A percentile compares a stretch with the other conserved stretches of the same genome.
phyloP scores from a whole-genome alignment of 306 rosid species.

The Castanopsis chinensis region DNA sequence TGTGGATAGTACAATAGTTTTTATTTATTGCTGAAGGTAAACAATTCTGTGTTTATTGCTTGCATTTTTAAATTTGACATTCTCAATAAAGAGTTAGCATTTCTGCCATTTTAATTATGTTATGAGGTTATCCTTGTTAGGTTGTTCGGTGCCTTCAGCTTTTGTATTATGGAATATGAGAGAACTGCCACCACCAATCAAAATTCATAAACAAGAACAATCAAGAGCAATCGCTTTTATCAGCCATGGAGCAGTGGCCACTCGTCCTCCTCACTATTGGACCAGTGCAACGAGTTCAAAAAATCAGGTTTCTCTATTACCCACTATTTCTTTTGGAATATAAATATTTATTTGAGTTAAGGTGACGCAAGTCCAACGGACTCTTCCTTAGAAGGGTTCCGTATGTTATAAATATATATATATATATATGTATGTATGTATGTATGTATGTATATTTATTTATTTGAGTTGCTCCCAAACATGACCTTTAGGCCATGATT shows the following conservation, averaged over 20 bases:
- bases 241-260: constrained; percentile 30
- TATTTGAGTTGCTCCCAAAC: background rate
- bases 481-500: background rate
- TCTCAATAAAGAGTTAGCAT: background rate
- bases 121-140: constrained; percentile 27
- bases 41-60: background rate
- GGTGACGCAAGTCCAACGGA: too few relatives aligned
- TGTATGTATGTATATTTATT: background rate
- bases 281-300: constrained; percentile 41
- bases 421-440: too few relatives aligned
- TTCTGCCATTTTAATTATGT: background rate
- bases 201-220: constrained; percentile 34
- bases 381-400: too few relatives aligned
- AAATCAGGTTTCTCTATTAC: constrained; percentile 42
- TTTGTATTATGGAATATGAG: constrained; percentile 64
- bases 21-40: background rate
- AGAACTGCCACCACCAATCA: constrained; percentile 57
- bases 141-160: constrained; percentile 68
- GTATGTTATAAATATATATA: too few relatives aligned
- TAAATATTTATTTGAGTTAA: background rate
- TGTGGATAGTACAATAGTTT: background rate
- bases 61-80: too few relatives aligned
- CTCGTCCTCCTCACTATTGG: constrained; percentile 36
- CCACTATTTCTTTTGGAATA: background rate
- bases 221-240: constrained; percentile 46